Conservation (phyloP, 2,329 filamentous ascomycete species). For the Fusarium duplospermum region DNA sequence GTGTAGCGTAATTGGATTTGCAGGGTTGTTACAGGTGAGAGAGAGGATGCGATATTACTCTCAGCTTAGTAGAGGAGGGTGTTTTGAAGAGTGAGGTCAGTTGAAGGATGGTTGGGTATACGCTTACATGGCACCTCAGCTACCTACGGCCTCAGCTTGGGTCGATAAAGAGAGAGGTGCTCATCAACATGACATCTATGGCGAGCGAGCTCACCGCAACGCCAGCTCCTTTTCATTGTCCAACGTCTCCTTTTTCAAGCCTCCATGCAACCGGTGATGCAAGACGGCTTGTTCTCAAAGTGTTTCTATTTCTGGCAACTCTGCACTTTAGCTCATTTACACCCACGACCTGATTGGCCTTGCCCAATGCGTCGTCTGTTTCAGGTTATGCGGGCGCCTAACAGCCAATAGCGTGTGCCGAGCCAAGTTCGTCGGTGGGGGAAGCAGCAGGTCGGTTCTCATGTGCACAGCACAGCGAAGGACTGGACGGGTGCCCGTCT, state of each 20-base stretch:
- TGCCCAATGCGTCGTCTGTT: slow-evolving; percentile 47
- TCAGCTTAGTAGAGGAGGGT: neutral
- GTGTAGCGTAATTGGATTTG: slow-evolving; percentile 36
- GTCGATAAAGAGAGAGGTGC: neutral
- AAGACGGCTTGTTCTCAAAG: slow-evolving; percentile 6
- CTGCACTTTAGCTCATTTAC: slow-evolving; percentile 12
- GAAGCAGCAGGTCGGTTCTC: slow-evolving; percentile 5
- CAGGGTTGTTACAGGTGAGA: slow-evolving; percentile 39
- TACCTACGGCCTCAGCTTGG: neutral
- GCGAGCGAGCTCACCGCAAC: neutral
- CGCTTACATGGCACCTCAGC: neutral
- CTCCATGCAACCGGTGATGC: neutral
- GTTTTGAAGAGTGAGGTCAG: neutral
- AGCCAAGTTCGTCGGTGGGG: slow-evolving; percentile 24
- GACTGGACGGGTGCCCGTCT: slow-evolving; percentile 11
- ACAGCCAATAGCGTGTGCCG: slow-evolving; percentile 41
- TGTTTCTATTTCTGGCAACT: slow-evolving; percentile 43
- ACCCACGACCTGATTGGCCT: slow-evolving; percentile 39
- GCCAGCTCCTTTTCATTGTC: slow-evolving; percentile 5
- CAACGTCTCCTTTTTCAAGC: slow-evolving; percentile 13
- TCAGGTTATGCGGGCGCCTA: slow-evolving; percentile 51
- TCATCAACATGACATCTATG: neutral
- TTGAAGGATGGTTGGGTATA: neutral
- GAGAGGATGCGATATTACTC: slow-evolving; percentile 25
- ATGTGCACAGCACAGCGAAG: slow-evolving; percentile 20